Conservation (phyloP, 2,329 filamentous ascomycete genomes). For the Ampelomyces quisqualis region DNA sequence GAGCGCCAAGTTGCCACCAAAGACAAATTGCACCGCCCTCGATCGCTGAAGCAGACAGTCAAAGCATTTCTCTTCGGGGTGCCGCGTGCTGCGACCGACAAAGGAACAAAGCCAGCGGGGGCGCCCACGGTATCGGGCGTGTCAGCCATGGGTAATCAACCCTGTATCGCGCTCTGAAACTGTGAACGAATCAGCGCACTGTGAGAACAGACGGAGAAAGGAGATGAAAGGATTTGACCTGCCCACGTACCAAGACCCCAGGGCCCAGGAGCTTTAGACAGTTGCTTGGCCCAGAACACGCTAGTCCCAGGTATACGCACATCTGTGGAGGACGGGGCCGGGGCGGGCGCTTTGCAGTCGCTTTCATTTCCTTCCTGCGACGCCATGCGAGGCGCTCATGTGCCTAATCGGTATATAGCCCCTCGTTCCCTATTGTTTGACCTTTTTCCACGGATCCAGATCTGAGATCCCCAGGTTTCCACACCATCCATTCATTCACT, state of each 20-base stretch:
- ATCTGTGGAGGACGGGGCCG: slow-evolving; percentile 28
- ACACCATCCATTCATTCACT: slow-evolving; percentile 28
- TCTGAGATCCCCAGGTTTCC: slow-evolving; percentile 41
- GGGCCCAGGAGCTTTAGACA: no score
- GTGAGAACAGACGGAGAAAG: slow-evolving; percentile 15
- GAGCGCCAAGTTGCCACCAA: slow-evolving; percentile 15
- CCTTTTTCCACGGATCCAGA: slow-evolving; percentile 22
- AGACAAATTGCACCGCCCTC: slow-evolving; percentile 21
- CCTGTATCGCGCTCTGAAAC: slow-evolving; percentile 15
- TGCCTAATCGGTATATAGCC: slow-evolving; percentile 27
- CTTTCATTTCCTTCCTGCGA: slow-evolving; percentile 28
- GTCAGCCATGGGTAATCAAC: slow-evolving; percentile 15
- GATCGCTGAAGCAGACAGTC: slow-evolving; percentile 5
- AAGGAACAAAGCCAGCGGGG: slow-evolving; percentile 49
- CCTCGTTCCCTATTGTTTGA: slow-evolving; percentile 23
- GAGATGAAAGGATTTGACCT: slow-evolving; percentile 31
- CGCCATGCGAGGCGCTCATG: slow-evolving; percentile 20
- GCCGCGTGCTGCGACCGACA: slow-evolving; percentile 2
- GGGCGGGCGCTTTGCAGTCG: slow-evolving; percentile 23
- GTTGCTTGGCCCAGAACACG: slow-evolving; percentile 17
- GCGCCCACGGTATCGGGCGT: slow-evolving; percentile 11
- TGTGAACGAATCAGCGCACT: slow-evolving; percentile 7
- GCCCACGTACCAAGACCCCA: slow-evolving; percentile 23
- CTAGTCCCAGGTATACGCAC: slow-evolving; percentile 26
- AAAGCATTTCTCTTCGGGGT: slow-evolving; percentile 9